Percentiles rank a stretch among this genome's conserved stretches.
Conservation (phyloP, 352 stramenopile genomes). For the Phytophthora sp. region DNA sequence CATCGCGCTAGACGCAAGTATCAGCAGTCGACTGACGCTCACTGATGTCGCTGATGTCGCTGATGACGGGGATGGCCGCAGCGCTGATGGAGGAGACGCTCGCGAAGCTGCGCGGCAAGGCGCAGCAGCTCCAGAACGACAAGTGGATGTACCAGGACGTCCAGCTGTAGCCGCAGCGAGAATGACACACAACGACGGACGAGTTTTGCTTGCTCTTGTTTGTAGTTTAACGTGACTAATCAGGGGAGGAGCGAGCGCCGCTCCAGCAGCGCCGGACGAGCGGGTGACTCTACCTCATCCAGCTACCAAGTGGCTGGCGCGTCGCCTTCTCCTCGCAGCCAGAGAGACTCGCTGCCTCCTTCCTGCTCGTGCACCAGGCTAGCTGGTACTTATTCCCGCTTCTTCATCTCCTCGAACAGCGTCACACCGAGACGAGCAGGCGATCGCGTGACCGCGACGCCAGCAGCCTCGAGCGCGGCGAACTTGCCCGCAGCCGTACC, state of each 20-base stretch:
- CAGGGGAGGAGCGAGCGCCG: neutral
- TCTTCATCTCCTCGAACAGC: conserved; percentile 97
- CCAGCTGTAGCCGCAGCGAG: conserved; percentile 3
- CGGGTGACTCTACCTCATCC: conserved; percentile 16
- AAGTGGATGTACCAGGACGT: conserved; percentile 82
- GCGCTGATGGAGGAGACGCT: conserved; percentile 66
- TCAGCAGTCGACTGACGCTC: neutral
- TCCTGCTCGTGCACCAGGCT: conserved; percentile 7
- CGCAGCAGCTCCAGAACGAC: conserved; percentile 65
- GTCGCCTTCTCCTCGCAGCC: neutral
- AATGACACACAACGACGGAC: neutral
- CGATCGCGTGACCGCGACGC: conserved; percentile 96
- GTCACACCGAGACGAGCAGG: conserved; percentile 96
- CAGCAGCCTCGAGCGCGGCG: conserved; percentile 93
- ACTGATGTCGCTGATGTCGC: neutral
- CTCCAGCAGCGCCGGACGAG: conserved; percentile 4
- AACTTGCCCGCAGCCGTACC: conserved; percentile 98
- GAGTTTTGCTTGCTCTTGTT: conserved; percentile 28
- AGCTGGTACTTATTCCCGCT: conserved; percentile 46
- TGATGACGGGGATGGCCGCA: conserved; percentile 15
- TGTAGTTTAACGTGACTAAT: conserved; percentile 46
- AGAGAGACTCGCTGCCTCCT: conserved; percentile 8
- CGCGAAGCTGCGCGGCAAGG: conserved; percentile 52
- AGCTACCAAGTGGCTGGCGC: conserved; percentile 38
- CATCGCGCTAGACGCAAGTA: conserved; percentile 7